Evolutionary conservation across 805 yeast species (phyloP), one percentile per base, ranked within the genome.

Genomic region (Cyberlindnera subsufficiens): DNA sequence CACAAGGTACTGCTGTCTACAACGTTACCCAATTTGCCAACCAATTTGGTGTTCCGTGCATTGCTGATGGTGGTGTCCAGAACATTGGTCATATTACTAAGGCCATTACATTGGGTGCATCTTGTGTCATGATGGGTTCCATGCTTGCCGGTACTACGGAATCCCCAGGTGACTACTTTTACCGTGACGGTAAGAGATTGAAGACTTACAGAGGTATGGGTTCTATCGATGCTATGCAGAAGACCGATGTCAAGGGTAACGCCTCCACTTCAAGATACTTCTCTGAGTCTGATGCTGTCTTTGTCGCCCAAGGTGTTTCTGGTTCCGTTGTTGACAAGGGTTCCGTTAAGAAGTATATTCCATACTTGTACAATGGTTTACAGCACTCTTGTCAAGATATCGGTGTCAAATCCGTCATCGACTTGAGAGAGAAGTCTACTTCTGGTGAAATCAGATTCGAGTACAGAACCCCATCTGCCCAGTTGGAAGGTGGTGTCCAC

Each of bases 201-300:
- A 93, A 93, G 79, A 70, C 88, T 48, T 93, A 93, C 79, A 84
- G 99, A 74, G 99, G 99, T 74, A 93, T 93, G 99, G 99, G 99
- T 59, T 91, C 98, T 34, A 82, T 93, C 59, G 99, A 91, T 67
- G 99, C 99, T 54, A 91, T 91, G 98, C 91, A 90, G 77, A 70
- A 77, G 66, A 87, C 97, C 51, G 80, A 82, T 54, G 76, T 74
- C 60, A 80, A 80, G 65, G 96, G 96, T 59, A 93, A 93, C 63
- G 99, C 99, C 43, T 91, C 99, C 38, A 88, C 99, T 50, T 89
- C 97, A 37, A 86, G 99, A 71, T 93, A 93, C 77, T 93, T 93
- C 71, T 88, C 96, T 47, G 99, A 93, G 74, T 72, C 86, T 53
- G 99, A 93, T 69, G 74, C 84, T 59, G 98, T 93, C 52, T 78